Evolutionary conservation across 352 stramenopile species (phyloP).

Genomic region (Phytophthora litchii): DNA sequence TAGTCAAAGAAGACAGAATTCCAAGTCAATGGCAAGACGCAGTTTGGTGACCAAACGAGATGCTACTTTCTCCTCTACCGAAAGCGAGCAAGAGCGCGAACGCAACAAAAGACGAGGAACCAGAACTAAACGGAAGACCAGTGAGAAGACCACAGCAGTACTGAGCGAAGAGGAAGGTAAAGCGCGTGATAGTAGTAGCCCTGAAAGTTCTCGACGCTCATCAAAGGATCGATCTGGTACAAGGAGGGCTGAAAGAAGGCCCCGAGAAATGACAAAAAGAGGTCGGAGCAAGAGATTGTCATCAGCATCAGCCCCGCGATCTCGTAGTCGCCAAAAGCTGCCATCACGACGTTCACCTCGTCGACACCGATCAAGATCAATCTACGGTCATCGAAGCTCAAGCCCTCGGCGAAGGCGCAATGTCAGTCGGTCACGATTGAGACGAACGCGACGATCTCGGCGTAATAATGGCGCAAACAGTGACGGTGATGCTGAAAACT

Average conservation of each 20-base stretch:
- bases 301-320: constrained; percentile 3
- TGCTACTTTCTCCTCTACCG: constrained; percentile 22
- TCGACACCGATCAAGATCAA: constrained; percentile 4
- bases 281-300: constrained; percentile 6
- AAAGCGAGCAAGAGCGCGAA: constrained; percentile 20
- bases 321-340: constrained; percentile 14
- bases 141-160: background rate
- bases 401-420: constrained; percentile 15
- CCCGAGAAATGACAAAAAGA: background rate
- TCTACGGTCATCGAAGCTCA: constrained; percentile 2
- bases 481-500: constrained; percentile 6
- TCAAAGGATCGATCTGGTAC: constrained; percentile 1
- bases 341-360: constrained; percentile 6
- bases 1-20: constrained; percentile 7
- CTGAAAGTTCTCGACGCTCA: background rate
- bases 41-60: constrained; percentile 3
- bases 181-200: constrained; percentile 9
- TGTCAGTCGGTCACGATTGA: constrained; percentile 16
- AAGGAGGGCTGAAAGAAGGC: constrained; percentile 4
- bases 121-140: constrained; percentile 4
- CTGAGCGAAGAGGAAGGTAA: constrained; percentile 27
- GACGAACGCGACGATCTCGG: constrained; percentile 1
- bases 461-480: constrained; percentile 3
- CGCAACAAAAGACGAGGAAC: constrained; percentile 10
- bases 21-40: constrained; percentile 8